Evolutionary conservation across 2,329 filamentous ascomycete genomes (phyloP).

Genomic region (Fusarium oxysporum): DNA sequence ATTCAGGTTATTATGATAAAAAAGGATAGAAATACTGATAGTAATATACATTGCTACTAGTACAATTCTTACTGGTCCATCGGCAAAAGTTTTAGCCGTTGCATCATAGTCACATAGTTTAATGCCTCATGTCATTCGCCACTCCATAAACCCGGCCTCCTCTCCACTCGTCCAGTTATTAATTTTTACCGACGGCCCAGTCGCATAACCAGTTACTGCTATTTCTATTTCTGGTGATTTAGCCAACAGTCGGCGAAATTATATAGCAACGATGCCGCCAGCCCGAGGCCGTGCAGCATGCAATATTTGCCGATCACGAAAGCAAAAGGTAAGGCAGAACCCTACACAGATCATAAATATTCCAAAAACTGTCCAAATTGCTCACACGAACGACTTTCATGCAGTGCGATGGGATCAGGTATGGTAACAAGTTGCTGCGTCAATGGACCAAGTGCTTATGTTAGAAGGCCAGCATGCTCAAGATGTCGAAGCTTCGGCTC

Average conservation of each 20-base stretch:
- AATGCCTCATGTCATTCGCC: not conserved
- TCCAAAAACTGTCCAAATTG: too few species aligned
- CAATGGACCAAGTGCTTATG: not conserved
- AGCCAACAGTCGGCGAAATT: not conserved
- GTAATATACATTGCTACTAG: too few species aligned
- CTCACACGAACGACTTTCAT: too few species aligned
- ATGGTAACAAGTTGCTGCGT: not conserved
- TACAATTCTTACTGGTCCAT: not conserved
- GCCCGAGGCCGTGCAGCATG: not conserved
- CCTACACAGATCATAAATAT: too few species aligned
- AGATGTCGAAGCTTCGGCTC: not conserved
- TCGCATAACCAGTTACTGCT: accelerated
- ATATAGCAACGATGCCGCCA: not conserved
- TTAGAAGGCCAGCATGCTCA: not conserved
- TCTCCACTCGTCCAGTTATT: not conserved
- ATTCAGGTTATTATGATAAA: too few species aligned
- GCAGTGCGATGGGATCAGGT: not conserved
- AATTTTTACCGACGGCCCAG: not conserved
- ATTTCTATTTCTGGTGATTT: accelerated
- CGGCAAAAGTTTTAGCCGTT: not conserved
- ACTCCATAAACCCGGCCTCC: not conserved
- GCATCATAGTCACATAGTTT: not conserved
- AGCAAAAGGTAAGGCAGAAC: not conserved
- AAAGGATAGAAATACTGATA: too few species aligned
- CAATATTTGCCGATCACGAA: not conserved